Base-by-base conservation (phyloP, 2,329 filamentous ascomycete species). In the Colletotrichum camelliae region DNA sequence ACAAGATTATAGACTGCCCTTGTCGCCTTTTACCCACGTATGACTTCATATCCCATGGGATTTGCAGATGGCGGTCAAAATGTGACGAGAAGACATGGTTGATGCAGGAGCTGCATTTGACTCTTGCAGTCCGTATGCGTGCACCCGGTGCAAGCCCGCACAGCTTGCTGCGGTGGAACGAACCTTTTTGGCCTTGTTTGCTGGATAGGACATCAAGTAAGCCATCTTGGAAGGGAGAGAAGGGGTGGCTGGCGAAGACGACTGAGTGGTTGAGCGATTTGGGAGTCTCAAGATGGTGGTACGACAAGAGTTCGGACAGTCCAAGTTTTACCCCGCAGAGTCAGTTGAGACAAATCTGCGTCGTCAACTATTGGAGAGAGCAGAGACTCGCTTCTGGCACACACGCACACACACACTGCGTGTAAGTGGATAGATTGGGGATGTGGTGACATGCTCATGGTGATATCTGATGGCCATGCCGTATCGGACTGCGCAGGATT, bases 31-130 rank as follows among this genome's bases (percentile, higher is more conserved):
- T 70, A 60, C 48, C 65, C 58, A 69, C 74, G 61, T 67, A 74
- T 76, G 74, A 77, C 65, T 74, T 74, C 76, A 70, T 76, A 64
- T 62, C 16, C 57, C 60, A 55, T 35, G 74, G 39, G 48, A 33
- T 72, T 65, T 52, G 57, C 69, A 66, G 68, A 73, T 75, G 69
- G 73, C 76, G 73, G 76, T 75, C 76, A 69, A 62, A 76, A 65
- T 77, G 73, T 77, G 76, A 77, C 68, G 61, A 73, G 58, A 72
- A 58, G 55, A 64, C 76, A 76, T 76, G 76, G 69, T 76, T 70
- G 66, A 67, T 77, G 74, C 74, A 77, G 76, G 43, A 69, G 55
- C 33, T 64, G 57, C 62, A 57, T 39, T 76, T 75, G 75, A 37
- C 55, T 72, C 55, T 68, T 72, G 66, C 71, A 76, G 57, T 24